Base-by-base conservation (phyloP, 805 yeast species). In the Candida xyloterini region DNA sequence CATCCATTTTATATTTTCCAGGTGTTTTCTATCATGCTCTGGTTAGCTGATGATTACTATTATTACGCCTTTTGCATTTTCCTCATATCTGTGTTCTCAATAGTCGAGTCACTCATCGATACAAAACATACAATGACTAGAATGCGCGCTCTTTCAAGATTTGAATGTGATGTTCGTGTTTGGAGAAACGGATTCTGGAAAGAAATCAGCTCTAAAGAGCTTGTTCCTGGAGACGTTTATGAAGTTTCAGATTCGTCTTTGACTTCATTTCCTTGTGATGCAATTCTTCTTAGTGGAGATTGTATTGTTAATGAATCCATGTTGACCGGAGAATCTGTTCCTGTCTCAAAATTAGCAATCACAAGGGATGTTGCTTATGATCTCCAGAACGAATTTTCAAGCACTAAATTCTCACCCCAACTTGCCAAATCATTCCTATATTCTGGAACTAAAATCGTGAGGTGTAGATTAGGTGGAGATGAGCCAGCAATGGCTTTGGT, bases 261-360 rank as follows among this genome's bases (percentile, higher is more conserved):
- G 41, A 53, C 68, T 3, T 54, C 74, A 1, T 71, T 91, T 33
- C 99, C 99, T 0, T 89, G 96, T 57, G 99, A 93, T 62, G 84
- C 95, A 0, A 62, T 93, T 10, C 68, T 93, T 35, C 65, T 91
- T 14, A 78, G 89, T 24, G 99, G 99, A 36, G 98, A 90, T 57
- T 86, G 95, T 58, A 89, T 93, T 39, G 84, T 93, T n/a, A 93
- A 93, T 60, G 99, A 93, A 59, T 85, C 97, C 5, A 93, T 93
- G 96, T 71, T 93, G 15, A 93, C 99, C 0, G 99, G 99, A 27
- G 99, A 93, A 60, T 88, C 96, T 37, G 97, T 93, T 1, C 99
- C 99, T 0, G 96, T 93, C 2, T 78, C 96, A 0, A 93, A 93
- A 59, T 46, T 70, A 9, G 74, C 85, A 2, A 87, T 93, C 1